Evolutionary conservation across 192 early-diverging fungal genomes (phyloP).

Genomic region (Coemansia sp.): DNA sequence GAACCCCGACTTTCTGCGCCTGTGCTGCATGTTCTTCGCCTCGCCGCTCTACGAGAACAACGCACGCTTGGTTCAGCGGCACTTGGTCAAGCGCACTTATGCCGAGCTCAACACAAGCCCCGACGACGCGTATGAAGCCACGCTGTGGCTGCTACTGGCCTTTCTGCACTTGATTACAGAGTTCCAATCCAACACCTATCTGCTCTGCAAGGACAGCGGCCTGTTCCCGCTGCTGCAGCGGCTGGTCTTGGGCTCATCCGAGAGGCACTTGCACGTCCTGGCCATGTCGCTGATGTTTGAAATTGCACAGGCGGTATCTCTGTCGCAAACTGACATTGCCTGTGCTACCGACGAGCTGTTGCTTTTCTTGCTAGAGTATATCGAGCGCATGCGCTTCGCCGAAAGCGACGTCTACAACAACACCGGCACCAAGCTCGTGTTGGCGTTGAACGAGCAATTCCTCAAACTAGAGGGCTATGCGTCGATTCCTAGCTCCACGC

Average conservation of each 20-base stretch:
- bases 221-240: constrained; percentile 50
- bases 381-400: constrained; percentile 54
- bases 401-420: constrained; percentile 56
- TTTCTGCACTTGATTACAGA: constrained; percentile 45
- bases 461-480: constrained; percentile 17
- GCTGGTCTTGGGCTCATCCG: constrained; percentile 23
- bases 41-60: constrained; percentile 56
- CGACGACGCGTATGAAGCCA: constrained; percentile 20
- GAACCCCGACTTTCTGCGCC: constrained; percentile 48
- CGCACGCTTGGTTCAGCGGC: constrained; percentile 48
- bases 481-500: constrained; percentile 16
- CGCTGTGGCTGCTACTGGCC: constrained; percentile 50
- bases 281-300: constrained; percentile 59
- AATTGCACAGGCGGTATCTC: constrained; percentile 45
- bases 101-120: constrained; percentile 38
- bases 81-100: constrained; percentile 50
- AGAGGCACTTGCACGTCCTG: constrained; percentile 42
- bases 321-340: constrained; percentile 35
- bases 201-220: constrained; percentile 48
- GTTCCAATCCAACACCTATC: constrained; percentile 46
- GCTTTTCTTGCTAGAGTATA: constrained; percentile 46
- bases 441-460: constrained; percentile 54
- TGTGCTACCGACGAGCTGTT: constrained; percentile 40
- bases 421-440: constrained; percentile 54
- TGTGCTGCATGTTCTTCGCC: constrained; percentile 56